Conservation (phyloP, 1,284 basidiomycete species). For the Kwoniella shivajii region DNA sequence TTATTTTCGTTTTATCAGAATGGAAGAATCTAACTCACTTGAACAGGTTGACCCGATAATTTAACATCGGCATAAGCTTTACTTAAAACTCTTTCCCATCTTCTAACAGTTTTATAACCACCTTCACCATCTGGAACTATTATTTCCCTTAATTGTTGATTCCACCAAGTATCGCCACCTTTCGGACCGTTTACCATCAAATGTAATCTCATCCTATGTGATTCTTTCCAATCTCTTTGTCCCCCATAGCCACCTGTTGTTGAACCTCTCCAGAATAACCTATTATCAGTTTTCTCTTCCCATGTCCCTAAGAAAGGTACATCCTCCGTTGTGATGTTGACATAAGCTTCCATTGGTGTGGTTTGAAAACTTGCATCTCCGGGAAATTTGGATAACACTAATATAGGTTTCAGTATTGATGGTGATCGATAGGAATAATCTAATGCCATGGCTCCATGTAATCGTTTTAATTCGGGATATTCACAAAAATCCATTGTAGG, state of each 20-base stretch:
- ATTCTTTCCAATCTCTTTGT: slow-evolving; percentile 52
- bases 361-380: slow-evolving; percentile 50
- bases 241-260: slow-evolving; percentile 53
- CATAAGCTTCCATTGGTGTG: slow-evolving; percentile 50
- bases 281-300: slow-evolving; percentile 50
- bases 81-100: slow-evolving; percentile 40
- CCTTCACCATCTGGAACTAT: slow-evolving; percentile 51
- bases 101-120: slow-evolving; percentile 36
- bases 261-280: slow-evolving; percentile 55
- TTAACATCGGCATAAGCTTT: slow-evolving; percentile 54
- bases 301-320: slow-evolving; percentile 37
- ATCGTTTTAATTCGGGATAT: slow-evolving; percentile 54
- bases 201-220: slow-evolving; percentile 54
- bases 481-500: slow-evolving; percentile 58
- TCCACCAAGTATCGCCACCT: slow-evolving; percentile 43
- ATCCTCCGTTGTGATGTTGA: slow-evolving; percentile 44
- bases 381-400: slow-evolving; percentile 53
- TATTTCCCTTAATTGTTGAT: slow-evolving; percentile 40
- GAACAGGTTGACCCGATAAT: slow-evolving; percentile 47
- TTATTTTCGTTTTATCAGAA: too few relatives aligned
- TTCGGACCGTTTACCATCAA: slow-evolving; percentile 52
- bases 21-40: slow-evolving; percentile 25
- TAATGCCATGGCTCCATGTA: slow-evolving; percentile 51
- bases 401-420: slow-evolving; percentile 46
- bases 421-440: slow-evolving; percentile 52